A percentile compares a stretch with the other conserved stretches of the same genome.
phyloP scores from a whole-genome alignment of 176 grass and related monocot genomes.

The Avena insularis region DNA sequence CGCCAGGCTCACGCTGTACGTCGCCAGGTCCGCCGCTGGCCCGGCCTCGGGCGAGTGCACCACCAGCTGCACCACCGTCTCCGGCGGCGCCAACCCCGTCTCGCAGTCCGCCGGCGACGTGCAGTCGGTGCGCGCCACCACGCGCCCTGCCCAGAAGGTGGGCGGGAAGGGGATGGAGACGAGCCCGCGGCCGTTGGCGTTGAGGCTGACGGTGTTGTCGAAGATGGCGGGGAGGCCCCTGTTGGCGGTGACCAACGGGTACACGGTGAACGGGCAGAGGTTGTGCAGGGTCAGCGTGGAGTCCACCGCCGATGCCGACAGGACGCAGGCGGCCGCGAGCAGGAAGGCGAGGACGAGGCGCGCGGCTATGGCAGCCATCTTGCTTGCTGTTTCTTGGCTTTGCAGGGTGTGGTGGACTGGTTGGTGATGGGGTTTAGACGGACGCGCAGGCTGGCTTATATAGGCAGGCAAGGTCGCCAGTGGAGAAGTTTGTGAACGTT shows the following conservation, averaged over 20 bases:
- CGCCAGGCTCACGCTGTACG: conserved; percentile 55
- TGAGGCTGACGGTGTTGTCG: conserved; percentile 2
- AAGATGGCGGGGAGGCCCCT: background rate
- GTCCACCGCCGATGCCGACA: background rate
- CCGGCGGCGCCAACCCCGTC: conserved; percentile 2
- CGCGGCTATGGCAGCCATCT: background rate
- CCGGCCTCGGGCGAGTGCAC: conserved; percentile 33
- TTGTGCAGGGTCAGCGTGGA: conserved; percentile 27
- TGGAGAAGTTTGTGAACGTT: too few relatives aligned
- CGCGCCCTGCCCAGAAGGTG: background rate
- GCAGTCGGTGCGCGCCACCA: conserved; percentile 30
- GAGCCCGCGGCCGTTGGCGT: background rate
- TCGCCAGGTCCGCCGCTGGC: background rate
- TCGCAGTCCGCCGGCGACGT: background rate
- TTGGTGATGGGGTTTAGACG: background rate
- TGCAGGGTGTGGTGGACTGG: background rate
- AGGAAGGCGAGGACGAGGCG: background rate
- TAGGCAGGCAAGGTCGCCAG: background rate
- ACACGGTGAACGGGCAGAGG: conserved; percentile 33
- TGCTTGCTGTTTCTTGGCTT: background rate
- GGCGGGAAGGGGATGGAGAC: conserved; percentile 1
- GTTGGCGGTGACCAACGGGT: conserved; percentile 35
- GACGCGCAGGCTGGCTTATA: background rate
- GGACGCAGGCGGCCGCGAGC: background rate
- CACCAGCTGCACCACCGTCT: conserved; percentile 38